phyloP scores from a whole-genome alignment of 2,329 filamentous ascomycete genomes.

The Aureobasidium sp. region DNA sequence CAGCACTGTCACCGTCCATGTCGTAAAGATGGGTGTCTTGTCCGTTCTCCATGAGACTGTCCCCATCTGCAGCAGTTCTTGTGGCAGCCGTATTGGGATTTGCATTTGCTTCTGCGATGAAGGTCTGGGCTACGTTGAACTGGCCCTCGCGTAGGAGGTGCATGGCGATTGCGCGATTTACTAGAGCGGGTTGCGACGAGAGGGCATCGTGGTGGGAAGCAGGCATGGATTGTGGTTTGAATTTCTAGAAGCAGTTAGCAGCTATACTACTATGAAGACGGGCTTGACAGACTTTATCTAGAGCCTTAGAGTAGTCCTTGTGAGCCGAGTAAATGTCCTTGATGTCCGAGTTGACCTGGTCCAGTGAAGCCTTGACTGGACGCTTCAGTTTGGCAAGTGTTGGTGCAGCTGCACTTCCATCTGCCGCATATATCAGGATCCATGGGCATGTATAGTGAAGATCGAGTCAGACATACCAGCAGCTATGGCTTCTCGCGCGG shows the following conservation, averaged over 20 bases:
- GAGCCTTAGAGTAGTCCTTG: conserved; percentile 73
- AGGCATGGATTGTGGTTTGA: conserved; percentile 61
- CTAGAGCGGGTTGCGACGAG: conserved; percentile 64
- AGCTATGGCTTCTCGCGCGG: conserved; percentile 66
- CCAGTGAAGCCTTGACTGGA: conserved; percentile 73
- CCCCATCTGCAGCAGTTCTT: not conserved
- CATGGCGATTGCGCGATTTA: conserved; percentile 94
- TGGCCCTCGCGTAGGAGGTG: conserved; percentile 91
- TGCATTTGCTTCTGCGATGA: conserved; percentile 52
- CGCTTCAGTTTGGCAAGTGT: conserved; percentile 80
- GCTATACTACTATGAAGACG: not conserved
- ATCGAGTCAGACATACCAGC: conserved; percentile 46
- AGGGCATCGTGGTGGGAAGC: conserved; percentile 76
- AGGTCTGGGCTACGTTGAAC: conserved; percentile 79
- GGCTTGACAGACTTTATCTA: conserved; percentile 60
- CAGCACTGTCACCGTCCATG: conserved; percentile 16
- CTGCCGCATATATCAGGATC: not conserved
- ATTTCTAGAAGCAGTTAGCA: conserved; percentile 43
- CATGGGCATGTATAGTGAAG: not conserved
- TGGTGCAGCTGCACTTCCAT: conserved; percentile 40
- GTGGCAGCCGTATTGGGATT: not conserved
- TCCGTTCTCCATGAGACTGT: not conserved
- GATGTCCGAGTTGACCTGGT: conserved; percentile 70
- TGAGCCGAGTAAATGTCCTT: conserved; percentile 78
- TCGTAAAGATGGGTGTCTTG: not conserved